Percentiles rank a stretch among this genome's conserved stretches.
Conservation (phyloP, 345 rosid genomes). For the Aquilaria malaccensis region DNA sequence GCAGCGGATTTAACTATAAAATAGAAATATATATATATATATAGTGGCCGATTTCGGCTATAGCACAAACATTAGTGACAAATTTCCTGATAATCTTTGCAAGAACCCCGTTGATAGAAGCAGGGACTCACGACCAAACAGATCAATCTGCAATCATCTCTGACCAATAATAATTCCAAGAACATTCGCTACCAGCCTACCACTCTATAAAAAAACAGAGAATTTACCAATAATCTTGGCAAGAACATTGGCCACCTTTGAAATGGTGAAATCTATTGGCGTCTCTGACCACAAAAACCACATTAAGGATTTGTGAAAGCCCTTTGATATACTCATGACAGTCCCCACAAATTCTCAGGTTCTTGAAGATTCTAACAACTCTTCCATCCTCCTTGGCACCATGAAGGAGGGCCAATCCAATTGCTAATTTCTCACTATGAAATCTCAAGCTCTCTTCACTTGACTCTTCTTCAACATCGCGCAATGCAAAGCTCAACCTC, state of each 20-base stretch:
- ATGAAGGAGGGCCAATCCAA: constrained; percentile 58
- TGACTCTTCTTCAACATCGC: constrained; percentile 73
- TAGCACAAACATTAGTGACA: too few species aligned
- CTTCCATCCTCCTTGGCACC: constrained; percentile 31
- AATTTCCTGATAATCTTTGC: too few species aligned
- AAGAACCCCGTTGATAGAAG: too few species aligned
- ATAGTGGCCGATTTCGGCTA: too few species aligned
- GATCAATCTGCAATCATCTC: too few species aligned
- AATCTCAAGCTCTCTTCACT: constrained; percentile 66
- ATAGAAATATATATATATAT: too few species aligned
- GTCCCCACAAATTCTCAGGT: constrained; percentile 75
- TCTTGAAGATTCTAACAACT: constrained; percentile 67
- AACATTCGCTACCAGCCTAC: too few species aligned
- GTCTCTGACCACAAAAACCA: constrained; percentile 62
- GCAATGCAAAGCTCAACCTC: constrained; percentile 44
- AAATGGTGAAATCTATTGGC: constrained; percentile 79
- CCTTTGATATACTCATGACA: constrained; percentile 82
- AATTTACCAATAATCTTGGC: constrained; percentile 59
- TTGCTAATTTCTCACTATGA: constrained; percentile 86
- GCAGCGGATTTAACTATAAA: too few species aligned
- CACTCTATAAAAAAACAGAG: too few species aligned
- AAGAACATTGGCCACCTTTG: constrained; percentile 58
- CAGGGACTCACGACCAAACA: too few species aligned
- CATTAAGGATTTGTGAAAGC: constrained; percentile 44
- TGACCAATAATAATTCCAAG: too few species aligned